Evolutionary conservation across 2,329 filamentous ascomycete species (phyloP), one percentile per base, ranked within the genome.

Genomic region (Ophiostoma sp.): DNA sequence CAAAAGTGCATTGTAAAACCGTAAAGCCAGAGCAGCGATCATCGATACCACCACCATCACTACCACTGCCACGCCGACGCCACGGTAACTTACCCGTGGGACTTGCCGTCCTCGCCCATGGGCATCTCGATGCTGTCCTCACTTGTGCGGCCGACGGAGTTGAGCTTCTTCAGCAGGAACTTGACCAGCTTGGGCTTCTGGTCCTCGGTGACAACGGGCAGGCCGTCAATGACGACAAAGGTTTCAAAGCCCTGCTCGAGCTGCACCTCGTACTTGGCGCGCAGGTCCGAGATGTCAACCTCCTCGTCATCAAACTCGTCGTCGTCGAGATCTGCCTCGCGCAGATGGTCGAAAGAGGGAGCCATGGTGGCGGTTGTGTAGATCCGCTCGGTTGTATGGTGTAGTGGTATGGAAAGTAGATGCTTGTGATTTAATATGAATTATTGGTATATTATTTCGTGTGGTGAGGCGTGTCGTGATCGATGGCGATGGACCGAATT

Each of bases 61-160:
- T 27, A 40, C 41, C 38, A 9, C 5, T 47, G n/a, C 14, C 18
- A 58, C n/a, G 38, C 16, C 11, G 65, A 0, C 49, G 16, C 27
- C 27, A 27, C 27, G 27, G 27, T 27, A n/a, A 69, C 71, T 14
- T 84, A 96, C 92, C 90, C 90, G 81, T 96, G 84, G 66, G 93
- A 95, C 82, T 90, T 90, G 75, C 90, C 91, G 77, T 93, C 85
- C 41, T 96, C 91, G 75, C 90, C 91, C 79, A 98, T 84, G 70
- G 95, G 95, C 95, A 99, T 99, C 80, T 90, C 91, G 74, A 99
- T 87, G 72, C 89, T 87, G 76, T 97, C 93, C 78, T 97, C 93
- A 75, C 87, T 88, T 73, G 92, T 91, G 80, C 85, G 90, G 73
- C 94, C 95, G 72, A 93, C 92, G 70, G 87, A 84, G 81, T 90